These are phyloP conservation scores for Holtermanniella nyarrowii DNA, from an alignment of 768 basidiomycete genomes.

Conservation along the genomic window DNA sequence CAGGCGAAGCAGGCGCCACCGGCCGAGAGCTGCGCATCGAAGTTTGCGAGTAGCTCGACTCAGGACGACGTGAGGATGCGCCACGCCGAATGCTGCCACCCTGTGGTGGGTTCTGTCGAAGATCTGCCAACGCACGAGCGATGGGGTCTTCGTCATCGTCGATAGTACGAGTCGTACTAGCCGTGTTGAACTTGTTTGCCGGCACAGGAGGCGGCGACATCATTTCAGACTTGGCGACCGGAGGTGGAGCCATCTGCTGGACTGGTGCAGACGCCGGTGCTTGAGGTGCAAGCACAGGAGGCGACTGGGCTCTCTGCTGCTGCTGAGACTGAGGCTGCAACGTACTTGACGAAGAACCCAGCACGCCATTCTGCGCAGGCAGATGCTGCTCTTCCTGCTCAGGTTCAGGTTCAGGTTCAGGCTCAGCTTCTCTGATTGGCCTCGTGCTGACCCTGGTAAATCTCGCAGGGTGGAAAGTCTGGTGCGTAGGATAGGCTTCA, in stretches of 20 bases:
- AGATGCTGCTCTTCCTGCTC: conserved; percentile 8
- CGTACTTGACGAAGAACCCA: too few species aligned
- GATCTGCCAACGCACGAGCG: conserved; percentile 42
- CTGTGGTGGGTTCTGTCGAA: conserved; percentile 38
- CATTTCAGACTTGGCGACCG: conserved; percentile 23
- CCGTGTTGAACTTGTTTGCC: conserved; percentile 20
- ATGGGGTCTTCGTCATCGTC: conserved; percentile 44
- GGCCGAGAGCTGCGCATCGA: conserved; percentile 7
- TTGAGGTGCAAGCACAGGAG: conserved; percentile 5
- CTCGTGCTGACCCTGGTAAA: conserved; percentile 49
- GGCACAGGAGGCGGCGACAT: conserved; percentile 30
- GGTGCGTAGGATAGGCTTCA: conserved; percentile 42
- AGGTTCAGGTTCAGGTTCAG: conserved; percentile 1
- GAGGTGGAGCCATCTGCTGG: conserved; percentile 23
- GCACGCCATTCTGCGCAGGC: too few species aligned
- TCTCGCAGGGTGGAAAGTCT: conserved; percentile 42
- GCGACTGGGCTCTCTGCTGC: conserved; percentile 10
- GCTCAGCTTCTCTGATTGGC: conserved; percentile 16
- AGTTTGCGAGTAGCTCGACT: conserved; percentile 22
- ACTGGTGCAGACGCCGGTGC: conserved; percentile 9
- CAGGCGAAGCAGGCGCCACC: conserved; percentile 25
- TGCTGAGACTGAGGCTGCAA: too few species aligned
- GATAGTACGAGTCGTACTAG: conserved; percentile 12
- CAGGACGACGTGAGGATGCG: conserved; percentile 33
- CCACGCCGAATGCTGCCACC: conserved; percentile 31